phyloP scores from a whole-genome alignment of 129 eudicot genomes.

The Flaveria bidentis region DNA sequence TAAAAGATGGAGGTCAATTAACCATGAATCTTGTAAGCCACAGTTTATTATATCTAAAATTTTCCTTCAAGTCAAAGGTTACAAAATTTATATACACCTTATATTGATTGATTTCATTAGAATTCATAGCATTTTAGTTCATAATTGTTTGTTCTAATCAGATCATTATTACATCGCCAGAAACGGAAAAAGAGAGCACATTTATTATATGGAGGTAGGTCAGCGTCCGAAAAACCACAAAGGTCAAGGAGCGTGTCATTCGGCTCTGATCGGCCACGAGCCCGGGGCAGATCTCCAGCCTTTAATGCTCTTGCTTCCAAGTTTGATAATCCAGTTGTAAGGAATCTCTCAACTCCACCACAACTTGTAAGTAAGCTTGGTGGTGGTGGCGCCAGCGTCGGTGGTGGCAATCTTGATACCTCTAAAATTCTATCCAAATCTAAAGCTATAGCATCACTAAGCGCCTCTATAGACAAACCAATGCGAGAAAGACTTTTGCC shows the following conservation, averaged over 20 bases:
- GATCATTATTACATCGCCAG: conserved; percentile 33
- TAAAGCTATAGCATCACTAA: conserved; percentile 64
- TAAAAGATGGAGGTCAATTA: conserved; percentile 66
- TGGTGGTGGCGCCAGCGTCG: not conserved
- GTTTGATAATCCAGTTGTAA: conserved; percentile 58
- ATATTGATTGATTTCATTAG: not conserved
- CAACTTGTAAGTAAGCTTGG: conserved; percentile 46
- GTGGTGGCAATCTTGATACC: conserved; percentile 42
- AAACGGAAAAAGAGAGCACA: conserved; percentile 81
- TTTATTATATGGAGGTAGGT: conserved; percentile 65
- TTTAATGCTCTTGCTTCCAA: conserved; percentile 86
- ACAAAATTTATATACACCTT: no score
- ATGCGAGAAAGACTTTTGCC: conserved; percentile 52
- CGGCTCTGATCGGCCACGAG: conserved; percentile 74
- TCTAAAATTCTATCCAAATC: conserved; percentile 49
- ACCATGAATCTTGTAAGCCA: conserved; percentile 38
- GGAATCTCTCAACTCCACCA: conserved; percentile 93
- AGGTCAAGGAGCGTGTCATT: conserved; percentile 85
- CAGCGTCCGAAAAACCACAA: conserved; percentile 84
- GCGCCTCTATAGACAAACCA: conserved; percentile 58
- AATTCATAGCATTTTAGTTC: not conserved
- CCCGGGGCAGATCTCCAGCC: conserved; percentile 89
- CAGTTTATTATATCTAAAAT: not conserved
- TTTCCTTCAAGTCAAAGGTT: no score
- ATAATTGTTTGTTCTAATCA: not conserved